Conservation (phyloP, 1,284 basidiomycete genomes). For the Apiotrichum sp. region DNA sequence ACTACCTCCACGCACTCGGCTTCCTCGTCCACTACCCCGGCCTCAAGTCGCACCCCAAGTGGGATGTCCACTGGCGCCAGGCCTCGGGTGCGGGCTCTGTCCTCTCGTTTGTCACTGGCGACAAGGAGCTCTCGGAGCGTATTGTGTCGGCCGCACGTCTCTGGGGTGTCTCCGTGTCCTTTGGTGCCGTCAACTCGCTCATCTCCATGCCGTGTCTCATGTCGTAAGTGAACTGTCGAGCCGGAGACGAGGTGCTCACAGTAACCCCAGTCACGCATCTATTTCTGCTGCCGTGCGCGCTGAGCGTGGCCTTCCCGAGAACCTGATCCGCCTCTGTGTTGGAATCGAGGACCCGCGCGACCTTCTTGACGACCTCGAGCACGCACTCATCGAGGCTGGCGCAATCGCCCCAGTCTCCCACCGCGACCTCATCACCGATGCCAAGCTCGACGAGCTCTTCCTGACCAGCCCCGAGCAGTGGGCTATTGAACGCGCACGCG, state of each 20-base stretch:
- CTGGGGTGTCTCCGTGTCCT: conserved; percentile 97
- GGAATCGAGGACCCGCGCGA: conserved; percentile 95
- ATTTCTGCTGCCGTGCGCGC: conserved; percentile 43
- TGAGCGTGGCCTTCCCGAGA: conserved; percentile 64
- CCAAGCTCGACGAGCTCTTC: conserved; percentile 33
- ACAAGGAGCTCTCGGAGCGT: conserved; percentile 82
- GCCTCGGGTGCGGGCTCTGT: conserved; percentile 90
- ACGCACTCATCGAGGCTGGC: conserved; percentile 83
- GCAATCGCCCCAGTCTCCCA: conserved; percentile 56
- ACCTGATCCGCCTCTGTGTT: conserved; percentile 95
- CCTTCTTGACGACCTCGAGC: conserved; percentile 89
- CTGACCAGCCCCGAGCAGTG: conserved; percentile 32
- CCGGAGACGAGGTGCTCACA: no score
- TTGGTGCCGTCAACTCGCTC: conserved; percentile 95
- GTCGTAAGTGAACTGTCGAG: conserved; percentile 64
- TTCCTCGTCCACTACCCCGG: conserved; percentile 95
- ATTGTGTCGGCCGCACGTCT: conserved; percentile 87
- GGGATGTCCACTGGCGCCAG: conserved; percentile 80
- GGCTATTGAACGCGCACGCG: conserved; percentile 42
- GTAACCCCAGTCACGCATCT: conserved; percentile 11
- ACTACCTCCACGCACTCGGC: conserved; percentile 77
- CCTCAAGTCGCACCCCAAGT: conserved; percentile 71
- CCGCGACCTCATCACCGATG: conserved; percentile 22
- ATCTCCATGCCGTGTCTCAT: conserved; percentile 99
- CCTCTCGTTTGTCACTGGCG: conserved; percentile 87